These are phyloP conservation scores for Sarocladium brachiariae DNA, from an alignment of 2,329 filamentous ascomycete species.

Conservation along the genomic window DNA sequence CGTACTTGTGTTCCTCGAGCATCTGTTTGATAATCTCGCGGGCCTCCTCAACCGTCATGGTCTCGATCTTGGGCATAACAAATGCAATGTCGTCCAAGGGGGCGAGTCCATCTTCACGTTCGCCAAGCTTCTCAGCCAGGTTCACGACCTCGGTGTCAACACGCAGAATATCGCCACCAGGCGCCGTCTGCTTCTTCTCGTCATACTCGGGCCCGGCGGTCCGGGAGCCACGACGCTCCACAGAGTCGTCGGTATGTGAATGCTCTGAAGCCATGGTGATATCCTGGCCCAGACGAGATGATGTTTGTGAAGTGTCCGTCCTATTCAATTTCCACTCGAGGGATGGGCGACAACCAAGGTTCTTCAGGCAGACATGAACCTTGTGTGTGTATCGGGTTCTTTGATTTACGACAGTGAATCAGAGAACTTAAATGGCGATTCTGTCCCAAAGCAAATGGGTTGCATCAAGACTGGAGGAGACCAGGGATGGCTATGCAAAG, in stretches of 20 bases:
- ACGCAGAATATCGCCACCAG: not conserved
- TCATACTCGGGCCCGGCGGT: not conserved
- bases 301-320: not conserved
- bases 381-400: not conserved
- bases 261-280: not conserved
- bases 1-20: constrained; percentile 18
- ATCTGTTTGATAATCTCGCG: constrained; percentile 15
- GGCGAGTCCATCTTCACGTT: constrained; percentile 14
- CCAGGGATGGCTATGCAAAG: not conserved
- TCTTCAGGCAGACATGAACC: not conserved
- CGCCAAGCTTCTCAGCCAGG: not conserved
- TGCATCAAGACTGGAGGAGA: not conserved
- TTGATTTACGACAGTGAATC: not conserved
- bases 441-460: not conserved
- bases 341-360: not conserved
- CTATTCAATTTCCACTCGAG: not conserved
- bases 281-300: not conserved
- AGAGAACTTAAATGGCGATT: not conserved
- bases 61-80: constrained; percentile 18
- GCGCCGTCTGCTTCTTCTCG: not conserved
- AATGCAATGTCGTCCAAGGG: constrained; percentile 18
- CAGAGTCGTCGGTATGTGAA: constrained; percentile 5
- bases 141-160: constrained; percentile 5
- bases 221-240: not conserved
- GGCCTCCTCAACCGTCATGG: constrained; percentile 16